Evolutionary conservation across 257 asterid genomes (phyloP).

Genomic region (Verbena officinalis): DNA sequence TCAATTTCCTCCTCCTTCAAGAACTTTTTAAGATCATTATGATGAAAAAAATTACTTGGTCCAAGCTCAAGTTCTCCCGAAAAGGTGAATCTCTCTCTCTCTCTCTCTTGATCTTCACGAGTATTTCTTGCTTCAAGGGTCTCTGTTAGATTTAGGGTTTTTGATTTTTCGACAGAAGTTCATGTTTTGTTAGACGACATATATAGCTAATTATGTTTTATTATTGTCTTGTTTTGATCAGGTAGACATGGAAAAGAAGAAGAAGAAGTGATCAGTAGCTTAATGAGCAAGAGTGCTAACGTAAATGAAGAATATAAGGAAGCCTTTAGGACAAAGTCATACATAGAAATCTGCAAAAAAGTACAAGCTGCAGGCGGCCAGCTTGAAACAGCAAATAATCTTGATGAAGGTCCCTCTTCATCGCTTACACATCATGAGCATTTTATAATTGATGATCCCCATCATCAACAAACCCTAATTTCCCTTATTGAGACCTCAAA

Average conservation of each 20-base stretch:
- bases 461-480: slow-evolving; percentile 34
- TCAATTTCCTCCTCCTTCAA: slow-evolving; percentile 8
- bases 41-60: slow-evolving; percentile 31
- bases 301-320: slow-evolving; percentile 65
- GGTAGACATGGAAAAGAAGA: slow-evolving; percentile 35
- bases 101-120: too few species aligned
- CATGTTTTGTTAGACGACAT: too few species aligned
- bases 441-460: slow-evolving; percentile 41
- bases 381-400: slow-evolving; percentile 29
- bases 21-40: neutral
- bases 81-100: slow-evolving; percentile 33
- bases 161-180: neutral
- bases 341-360: slow-evolving; percentile 53
- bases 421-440: slow-evolving; percentile 20
- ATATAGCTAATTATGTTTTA: neutral
- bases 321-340: slow-evolving; percentile 81
- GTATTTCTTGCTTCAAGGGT: too few species aligned
- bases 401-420: slow-evolving; percentile 33
- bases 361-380: slow-evolving; percentile 42
- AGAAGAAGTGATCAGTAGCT: slow-evolving; percentile 26
- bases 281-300: slow-evolving; percentile 34
- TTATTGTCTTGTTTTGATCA: slow-evolving; percentile 14
- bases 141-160: neutral
- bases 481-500: slow-evolving; percentile 32
- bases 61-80: slow-evolving; percentile 36